These are phyloP conservation scores for Triangularia verruculosa DNA, from an alignment of 2,329 filamentous ascomycete species.

Conservation along the genomic window DNA sequence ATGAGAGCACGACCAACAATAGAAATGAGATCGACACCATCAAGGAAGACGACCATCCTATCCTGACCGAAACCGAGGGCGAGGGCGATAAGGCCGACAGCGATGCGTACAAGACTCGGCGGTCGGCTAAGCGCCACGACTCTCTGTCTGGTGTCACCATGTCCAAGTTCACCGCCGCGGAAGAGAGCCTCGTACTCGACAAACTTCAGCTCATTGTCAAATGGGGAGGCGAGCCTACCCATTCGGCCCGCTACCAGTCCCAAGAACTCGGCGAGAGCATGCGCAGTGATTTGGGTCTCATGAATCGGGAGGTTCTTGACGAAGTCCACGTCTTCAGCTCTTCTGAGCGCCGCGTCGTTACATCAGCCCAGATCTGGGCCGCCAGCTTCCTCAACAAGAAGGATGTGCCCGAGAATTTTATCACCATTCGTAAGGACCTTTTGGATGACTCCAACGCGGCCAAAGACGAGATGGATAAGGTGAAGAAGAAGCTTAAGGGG, in stretches of 20 bases:
- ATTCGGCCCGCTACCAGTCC: constrained; percentile 92
- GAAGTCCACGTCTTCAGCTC: constrained; percentile 95
- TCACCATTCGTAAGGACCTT: constrained; percentile 88
- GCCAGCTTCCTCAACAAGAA: constrained; percentile 84
- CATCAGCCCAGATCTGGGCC: constrained; percentile 95
- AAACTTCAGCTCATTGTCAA: constrained; percentile 98
- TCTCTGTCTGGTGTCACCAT: constrained; percentile 87
- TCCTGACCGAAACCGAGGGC: constrained; percentile 19
- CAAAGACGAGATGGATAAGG: constrained; percentile 99
- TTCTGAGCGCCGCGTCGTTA: constrained; percentile 89
- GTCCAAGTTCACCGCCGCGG: constrained; percentile 88
- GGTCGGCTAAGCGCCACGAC: constrained; percentile 65
- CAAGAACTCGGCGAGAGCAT: constrained; percentile 94
- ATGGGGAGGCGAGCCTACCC: constrained; percentile 97
- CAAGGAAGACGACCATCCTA: constrained; percentile 21
- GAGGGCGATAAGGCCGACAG: constrained; percentile 22
- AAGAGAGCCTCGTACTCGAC: constrained; percentile 89
- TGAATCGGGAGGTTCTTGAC: constrained; percentile 88
- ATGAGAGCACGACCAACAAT: constrained; percentile 37
- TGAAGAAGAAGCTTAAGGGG: constrained; percentile 98
- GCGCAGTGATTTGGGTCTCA: constrained; percentile 86
- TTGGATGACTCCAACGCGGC: constrained; percentile 97
- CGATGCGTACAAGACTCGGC: constrained; percentile 33
- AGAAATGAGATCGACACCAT: constrained; percentile 30
- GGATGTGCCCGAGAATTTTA: constrained; percentile 79